phyloP scores from a whole-genome alignment of 345 rosid species.

The Erucastrum elatum region DNA sequence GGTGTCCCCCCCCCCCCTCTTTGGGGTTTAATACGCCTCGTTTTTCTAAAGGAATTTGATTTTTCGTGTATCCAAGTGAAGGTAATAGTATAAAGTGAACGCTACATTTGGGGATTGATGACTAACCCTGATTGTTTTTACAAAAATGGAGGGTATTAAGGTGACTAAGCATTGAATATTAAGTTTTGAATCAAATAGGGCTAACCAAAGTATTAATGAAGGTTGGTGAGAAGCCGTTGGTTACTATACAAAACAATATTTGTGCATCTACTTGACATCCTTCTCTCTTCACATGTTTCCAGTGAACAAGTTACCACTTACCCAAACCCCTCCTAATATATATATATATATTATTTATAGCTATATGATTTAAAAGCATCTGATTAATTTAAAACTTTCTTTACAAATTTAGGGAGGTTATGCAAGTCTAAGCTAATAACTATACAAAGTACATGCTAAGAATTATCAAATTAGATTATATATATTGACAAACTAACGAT shows the following conservation, averaged over 20 bases:
- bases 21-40: background rate
- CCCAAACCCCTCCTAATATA: slow-evolving; percentile 33
- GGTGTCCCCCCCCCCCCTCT: background rate
- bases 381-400: background rate
- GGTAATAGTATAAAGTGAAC: background rate
- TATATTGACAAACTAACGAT: background rate
- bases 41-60: background rate
- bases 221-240: background rate
- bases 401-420: background rate
- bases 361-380: background rate
- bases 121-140: background rate
- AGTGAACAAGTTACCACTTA: slow-evolving; percentile 28
- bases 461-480: background rate
- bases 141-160: background rate
- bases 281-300: slow-evolving; percentile 35
- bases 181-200: background rate
- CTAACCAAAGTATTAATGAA: background rate
- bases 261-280: background rate
- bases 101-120: background rate
- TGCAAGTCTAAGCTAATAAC: background rate
- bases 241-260: background rate
- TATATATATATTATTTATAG: too few species aligned
- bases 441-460: background rate
- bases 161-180: background rate
- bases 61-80: background rate